These are phyloP conservation scores for Gamsiella multidivaricata DNA, from an alignment of 192 early-diverging fungal species.

Conservation along the genomic window DNA sequence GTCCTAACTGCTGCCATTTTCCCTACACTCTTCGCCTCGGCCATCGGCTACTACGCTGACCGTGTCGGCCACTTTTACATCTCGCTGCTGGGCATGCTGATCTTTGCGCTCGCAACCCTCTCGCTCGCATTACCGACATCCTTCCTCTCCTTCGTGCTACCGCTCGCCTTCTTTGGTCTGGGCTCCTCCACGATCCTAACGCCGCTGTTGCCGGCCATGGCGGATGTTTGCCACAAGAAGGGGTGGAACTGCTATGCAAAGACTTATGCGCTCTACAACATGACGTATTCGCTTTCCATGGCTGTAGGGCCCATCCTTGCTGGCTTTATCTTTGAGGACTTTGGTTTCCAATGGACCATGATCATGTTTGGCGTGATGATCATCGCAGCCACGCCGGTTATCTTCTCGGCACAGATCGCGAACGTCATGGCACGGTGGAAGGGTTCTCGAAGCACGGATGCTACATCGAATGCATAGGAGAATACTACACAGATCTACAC, in stretches of 20 bases:
- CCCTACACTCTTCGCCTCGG: constrained; percentile 70
- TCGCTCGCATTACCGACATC: constrained; percentile 54
- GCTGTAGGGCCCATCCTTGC: constrained; percentile 76
- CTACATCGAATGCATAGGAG: constrained; percentile 1
- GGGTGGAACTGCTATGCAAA: constrained; percentile 68
- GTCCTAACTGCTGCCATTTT: constrained; percentile 77
- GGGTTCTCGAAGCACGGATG: background rate
- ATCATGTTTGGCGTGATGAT: constrained; percentile 42
- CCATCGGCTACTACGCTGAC: constrained; percentile 67
- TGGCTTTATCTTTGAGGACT: constrained; percentile 64
- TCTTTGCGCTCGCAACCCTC: constrained; percentile 58
- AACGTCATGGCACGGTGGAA: background rate
- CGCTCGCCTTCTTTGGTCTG: constrained; percentile 65
- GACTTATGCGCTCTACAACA: constrained; percentile 81
- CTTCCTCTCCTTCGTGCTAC: constrained; percentile 55
- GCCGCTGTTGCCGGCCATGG: constrained; percentile 77
- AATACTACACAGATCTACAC: background rate
- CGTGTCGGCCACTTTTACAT: constrained; percentile 59
- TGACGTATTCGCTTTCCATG: constrained; percentile 81
- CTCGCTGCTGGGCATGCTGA: constrained; percentile 58
- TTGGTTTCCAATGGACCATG: constrained; percentile 67
- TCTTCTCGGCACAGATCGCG: constrained; percentile 35
- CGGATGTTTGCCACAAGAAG: constrained; percentile 69
- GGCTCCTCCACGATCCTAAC: constrained; percentile 65
- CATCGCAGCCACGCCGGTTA: constrained; percentile 26